These are phyloP conservation scores for Talinum fruticosum DNA, from an alignment of 148 eudicot genomes.

Conservation along the genomic window DNA sequence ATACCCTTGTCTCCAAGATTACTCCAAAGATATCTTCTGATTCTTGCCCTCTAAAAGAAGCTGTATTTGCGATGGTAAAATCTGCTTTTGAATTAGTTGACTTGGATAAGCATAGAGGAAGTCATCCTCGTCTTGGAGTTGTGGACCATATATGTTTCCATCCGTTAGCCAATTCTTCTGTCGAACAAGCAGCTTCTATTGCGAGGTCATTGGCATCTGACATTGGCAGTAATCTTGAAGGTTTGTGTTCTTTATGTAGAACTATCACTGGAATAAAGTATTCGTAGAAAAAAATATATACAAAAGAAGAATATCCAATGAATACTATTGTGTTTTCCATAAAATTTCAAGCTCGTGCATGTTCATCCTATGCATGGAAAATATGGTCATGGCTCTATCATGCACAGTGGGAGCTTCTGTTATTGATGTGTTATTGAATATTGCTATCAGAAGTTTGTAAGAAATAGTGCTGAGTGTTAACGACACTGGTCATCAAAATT, in stretches of 20 bases:
- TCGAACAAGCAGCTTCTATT: constrained; percentile 51
- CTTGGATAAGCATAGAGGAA: constrained; percentile 64
- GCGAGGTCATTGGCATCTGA: constrained; percentile 76
- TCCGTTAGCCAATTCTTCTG: constrained; percentile 51
- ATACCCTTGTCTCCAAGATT: constrained; percentile 76
- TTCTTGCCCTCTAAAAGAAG: constrained; percentile 41
- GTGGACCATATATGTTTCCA: constrained; percentile 88
- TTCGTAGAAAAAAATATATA: background rate
- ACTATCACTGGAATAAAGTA: background rate
- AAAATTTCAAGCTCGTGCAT: background rate
- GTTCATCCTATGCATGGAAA: background rate
- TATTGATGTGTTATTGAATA: background rate
- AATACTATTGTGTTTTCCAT: background rate
- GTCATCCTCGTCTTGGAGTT: constrained; percentile 85
- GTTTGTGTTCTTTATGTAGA: constrained; percentile 33
- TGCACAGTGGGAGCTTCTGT: background rate
- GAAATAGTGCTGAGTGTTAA: background rate
- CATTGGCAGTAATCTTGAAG: constrained; percentile 59
- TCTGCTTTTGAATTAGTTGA: constrained; percentile 68
- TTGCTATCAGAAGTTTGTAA: background rate
- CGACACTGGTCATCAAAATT: background rate
- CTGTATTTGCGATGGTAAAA: constrained; percentile 73
- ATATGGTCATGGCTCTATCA: background rate
- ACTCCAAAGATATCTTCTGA: constrained; percentile 22
- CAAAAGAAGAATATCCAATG: background rate